Evolutionary conservation across 352 stramenopile genomes (phyloP), one percentile per base, ranked within the genome.

Genomic region (Halophytophthora batemanensis): DNA sequence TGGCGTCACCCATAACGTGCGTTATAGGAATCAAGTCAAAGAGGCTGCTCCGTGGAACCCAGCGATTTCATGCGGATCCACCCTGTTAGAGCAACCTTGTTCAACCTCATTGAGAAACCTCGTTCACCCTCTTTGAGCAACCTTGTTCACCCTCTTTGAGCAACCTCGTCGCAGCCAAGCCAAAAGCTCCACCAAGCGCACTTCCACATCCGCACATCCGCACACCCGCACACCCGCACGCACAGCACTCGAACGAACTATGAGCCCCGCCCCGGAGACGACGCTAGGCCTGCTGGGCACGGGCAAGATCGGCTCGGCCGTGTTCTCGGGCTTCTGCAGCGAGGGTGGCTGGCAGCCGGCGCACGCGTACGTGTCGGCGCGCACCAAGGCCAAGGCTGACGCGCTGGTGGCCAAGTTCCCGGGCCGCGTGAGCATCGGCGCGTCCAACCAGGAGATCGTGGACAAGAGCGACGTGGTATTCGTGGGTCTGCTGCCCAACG

Each of bases 291-390:
- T 94, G 21, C 65, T 94, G 23, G 83, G 83, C 55, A 94, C 83
- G 45, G 83, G 83, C 53, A 94, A 94, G 66, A 94, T 94, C 64
- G 83, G 83, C 58, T 91, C 79, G 51, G 83, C 83, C 46, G 79
- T 94, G 31, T 61, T 94, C 45, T 71, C 77, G 22, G 83, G 83
- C 41, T 94, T 91, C 56, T 94, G 83, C 69, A 89, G 71, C 29
- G 71, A 77, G 13, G 73, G 72, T 23, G 81, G 81, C 52, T 92
- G 81, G 81, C 77, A 87, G 59, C 81, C 83, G 37, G 71, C 83
- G 65, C 73, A 87, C 60, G 81, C 77, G 36, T 69, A 59, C 45
- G 78, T 94, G 34, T 90, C 81, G 41, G 69, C 74, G 41, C 83
- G 83, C 46, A 82, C 77, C 33, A 79, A 82, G 51, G 66, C 70